Conservation (phyloP, 1,139 yeast species). For the Geotrichum fermentans region DNA sequence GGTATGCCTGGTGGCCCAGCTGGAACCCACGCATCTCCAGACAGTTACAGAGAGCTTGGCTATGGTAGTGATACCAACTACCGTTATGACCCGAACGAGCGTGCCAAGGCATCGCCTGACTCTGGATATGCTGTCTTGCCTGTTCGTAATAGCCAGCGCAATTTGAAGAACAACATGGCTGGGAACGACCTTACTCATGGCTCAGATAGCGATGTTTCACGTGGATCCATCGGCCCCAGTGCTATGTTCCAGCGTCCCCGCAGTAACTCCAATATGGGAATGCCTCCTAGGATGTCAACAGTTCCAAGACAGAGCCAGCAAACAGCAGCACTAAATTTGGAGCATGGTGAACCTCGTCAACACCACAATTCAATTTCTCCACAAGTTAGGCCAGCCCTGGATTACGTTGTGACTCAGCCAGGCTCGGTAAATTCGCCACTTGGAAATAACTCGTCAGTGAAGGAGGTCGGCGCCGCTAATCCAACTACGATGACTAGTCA, state of each 20-base stretch:
- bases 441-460: background rate
- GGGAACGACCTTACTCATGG: slow-evolving; percentile 1
- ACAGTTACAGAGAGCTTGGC: slow-evolving; percentile 10
- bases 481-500: too few species aligned
- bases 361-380: too few species aligned
- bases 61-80: slow-evolving; percentile 15
- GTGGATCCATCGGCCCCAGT: background rate
- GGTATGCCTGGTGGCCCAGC: slow-evolving; percentile 19
- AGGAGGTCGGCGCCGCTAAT: background rate
- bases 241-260: background rate
- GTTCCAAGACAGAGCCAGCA: too few species aligned
- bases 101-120: slow-evolving; percentile 16
- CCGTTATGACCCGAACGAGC: slow-evolving; percentile 12
- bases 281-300: background rate
- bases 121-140: slow-evolving; percentile 12
- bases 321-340: too few species aligned
- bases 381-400: background rate
- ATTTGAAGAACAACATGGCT: background rate
- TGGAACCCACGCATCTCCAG: background rate
- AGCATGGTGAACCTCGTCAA: too few species aligned
- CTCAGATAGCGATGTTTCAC: slow-evolving; percentile 13
- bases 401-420: background rate
- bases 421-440: background rate
- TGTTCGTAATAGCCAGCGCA: background rate
- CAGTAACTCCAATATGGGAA: background rate